Base-by-base conservation (phyloP, 768 basidiomycete species). In the Leucogyrophana mollusca region DNA sequence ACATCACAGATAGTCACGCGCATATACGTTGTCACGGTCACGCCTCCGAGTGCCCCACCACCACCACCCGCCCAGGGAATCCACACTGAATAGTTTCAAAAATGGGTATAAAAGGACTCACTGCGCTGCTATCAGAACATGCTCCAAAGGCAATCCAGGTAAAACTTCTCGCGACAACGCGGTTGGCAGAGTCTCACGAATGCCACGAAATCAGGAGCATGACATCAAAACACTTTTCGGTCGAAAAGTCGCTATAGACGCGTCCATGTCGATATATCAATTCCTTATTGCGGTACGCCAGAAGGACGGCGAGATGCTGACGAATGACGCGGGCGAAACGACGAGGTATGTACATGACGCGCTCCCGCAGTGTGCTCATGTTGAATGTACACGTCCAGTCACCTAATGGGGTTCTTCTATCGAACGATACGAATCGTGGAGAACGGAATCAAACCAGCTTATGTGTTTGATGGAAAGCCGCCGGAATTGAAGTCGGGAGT, bases 341-440 rank as follows among this genome's bases (percentile, higher is more conserved):
- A 99, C 96, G 2, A 94, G 77, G 78, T 78, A 32, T 27, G 63
- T 24, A 10, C 11, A 11, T 22, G 7, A 9, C 41, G 18, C 9
- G 30, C 16, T 41, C 13, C 11, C 7, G 11, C 21, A 9, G 20
- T 35, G 6, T 20, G n/a, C 16, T 34, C 23, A 24, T 36, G 11
- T 22, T 30, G 6, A 30, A 7, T 7, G 11, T 37, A 17, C 40
- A 9, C 14, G n/a, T 46, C n/a, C 30, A 80, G 93, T 70, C 95
- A 99, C 69, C 74, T 99, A 9, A 97, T 98, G 94, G 96, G 96
- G 0, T 88, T 98, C 66, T 99, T 99, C 72, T 97, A 97, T 60
- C 80, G 94, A 32, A 99, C 96, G 0, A 90, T 99, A 49, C 80
- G 96, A 18, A 98, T 99, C 64, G 94, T 94, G 14, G 96, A 99